Percentiles rank a stretch among this genome's conserved stretches.
Evolutionary conservation across 2,329 filamentous ascomycete species (phyloP).

Genomic region (Ceratocystis diversiconidia): DNA sequence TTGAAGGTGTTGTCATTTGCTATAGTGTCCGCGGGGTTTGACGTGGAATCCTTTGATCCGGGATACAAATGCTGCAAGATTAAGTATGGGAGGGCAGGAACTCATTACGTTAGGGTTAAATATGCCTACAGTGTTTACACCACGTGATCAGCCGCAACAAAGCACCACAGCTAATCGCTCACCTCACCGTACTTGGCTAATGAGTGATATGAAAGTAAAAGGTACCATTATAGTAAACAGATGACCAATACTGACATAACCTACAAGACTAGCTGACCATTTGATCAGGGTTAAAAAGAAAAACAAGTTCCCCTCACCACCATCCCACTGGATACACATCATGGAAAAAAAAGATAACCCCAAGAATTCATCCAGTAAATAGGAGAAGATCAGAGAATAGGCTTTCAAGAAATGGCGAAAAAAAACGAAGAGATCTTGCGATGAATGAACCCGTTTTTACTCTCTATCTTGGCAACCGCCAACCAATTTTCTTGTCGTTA

Average conservation of each 20-base stretch:
- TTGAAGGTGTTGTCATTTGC: not conserved
- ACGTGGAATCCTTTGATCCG: not conserved
- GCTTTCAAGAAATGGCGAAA: not conserved
- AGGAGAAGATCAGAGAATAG: not conserved
- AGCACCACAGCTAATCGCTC: too few relatives aligned
- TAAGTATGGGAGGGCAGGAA: not conserved
- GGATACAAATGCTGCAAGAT: not conserved
- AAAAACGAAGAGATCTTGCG: slow-evolving; percentile 1
- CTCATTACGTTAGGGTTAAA: not conserved
- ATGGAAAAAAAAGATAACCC: not conserved
- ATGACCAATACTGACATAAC: too few relatives aligned
- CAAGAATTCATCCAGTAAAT: not conserved
- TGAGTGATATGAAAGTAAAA: too few relatives aligned
- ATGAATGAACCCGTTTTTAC: slow-evolving; percentile 4
- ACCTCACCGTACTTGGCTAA: too few relatives aligned
- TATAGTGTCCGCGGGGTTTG: not conserved
- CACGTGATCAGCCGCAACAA: too few relatives aligned
- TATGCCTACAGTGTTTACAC: not conserved
- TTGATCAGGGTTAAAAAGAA: too few relatives aligned
- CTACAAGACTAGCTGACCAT: too few relatives aligned
- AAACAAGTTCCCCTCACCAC: not conserved
- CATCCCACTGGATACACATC: not conserved
- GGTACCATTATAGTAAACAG: too few relatives aligned
- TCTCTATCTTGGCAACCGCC: slow-evolving; percentile 4
- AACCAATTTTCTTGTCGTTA: not conserved